Evolutionary conservation across 2,329 filamentous ascomycete species (phyloP), one percentile per base, ranked within the genome.

Genomic region (Ascomycota sp.): DNA sequence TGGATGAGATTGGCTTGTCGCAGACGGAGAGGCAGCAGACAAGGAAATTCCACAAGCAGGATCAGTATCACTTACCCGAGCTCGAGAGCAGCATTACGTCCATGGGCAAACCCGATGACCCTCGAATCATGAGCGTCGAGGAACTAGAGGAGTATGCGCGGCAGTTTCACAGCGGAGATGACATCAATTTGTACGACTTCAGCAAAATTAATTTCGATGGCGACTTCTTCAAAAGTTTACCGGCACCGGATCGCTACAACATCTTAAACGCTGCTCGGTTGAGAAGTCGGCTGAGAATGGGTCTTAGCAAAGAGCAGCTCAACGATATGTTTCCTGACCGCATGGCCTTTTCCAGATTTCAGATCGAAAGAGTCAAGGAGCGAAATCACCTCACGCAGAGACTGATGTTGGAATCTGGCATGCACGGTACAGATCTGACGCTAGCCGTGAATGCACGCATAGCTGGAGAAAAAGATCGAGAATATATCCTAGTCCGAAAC

Each of bases 161-260:
- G 30, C 85, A 95, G 38, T 95, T 95, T 43, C 71, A 94, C 43
- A 72, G 71, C 35, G 89, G 89, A 32, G 83, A 95, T 51, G 86
- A 95, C 47, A 77, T 95, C 41, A 75, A 75, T 38, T 53, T 85
- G 5, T 95, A 95, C 52, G 86, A 95, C 53, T 98, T 98, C 47
- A 91, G 80, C 46, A 95, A 95, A 53, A 98, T 98, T 42, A 89
- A 98, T 47, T 98, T 95, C 43, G 79, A 95, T 39, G 81, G 85
- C 39, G 73, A 86, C 9, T 98, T 98, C 53, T 98, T 98, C 56
- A 70, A 78, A 48, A 93, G 82, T 47, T 54, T 98, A 33, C 89
- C 91, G 0, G 65, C 83, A 1, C 75, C 76, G 2, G 89, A 98
- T 56, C 71, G 86, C 29, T 98, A 98, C 58, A 95, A 95, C 43